Base-by-base conservation (phyloP, 495 filamentous ascomycete species). In the Aspergillus ellipticus region DNA sequence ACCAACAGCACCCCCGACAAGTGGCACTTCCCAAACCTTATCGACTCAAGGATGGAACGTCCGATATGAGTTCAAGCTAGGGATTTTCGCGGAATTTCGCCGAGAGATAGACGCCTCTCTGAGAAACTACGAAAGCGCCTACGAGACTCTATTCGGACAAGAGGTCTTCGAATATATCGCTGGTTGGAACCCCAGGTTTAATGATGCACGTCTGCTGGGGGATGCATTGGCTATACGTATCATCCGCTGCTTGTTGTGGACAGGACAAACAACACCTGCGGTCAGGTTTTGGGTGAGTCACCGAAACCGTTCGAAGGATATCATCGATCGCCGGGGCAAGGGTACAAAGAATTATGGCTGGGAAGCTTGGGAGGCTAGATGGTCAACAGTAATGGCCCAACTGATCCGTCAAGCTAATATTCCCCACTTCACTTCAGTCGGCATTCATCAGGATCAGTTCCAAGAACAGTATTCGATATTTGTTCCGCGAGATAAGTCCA, bases 11-110 rank as follows among this genome's bases (percentile, higher is more conserved):
- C 88, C 90, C 29, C 87, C 89, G 15, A 89, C 87, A 1, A 87
- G 80, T 11, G 89, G 89, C 10, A 92, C 90, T 3, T 93, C 89
- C 15, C 87, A 90, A 63, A 89, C 87, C 0, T 70, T 96, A 17
- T 89, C 90, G n/a, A 78, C 84, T 10, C 87, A 89, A 52, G 90
- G 88, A 4, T 97, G 92, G 92, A 90, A 87, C 67, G 85, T 90
- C 19, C 86, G 92, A 2, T 96, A 96, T 66, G 92, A 97, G 62
- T 91, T 93, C 74, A 97, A 97, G 64, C 80, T 90, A 24, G 92
- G 89, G 7, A 77, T 95, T 1, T 89, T 96, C 64, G 90, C 92
- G 29, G 91, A 96, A 65, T 96, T 90, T 57, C 82, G 92, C 11
- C 87, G 90, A 64, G 92, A 97, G 63, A 89, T 92, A 82, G 92